These are phyloP conservation scores for Acmispon strigosus DNA, from an alignment of 306 rosid species.

Conservation along the genomic window DNA sequence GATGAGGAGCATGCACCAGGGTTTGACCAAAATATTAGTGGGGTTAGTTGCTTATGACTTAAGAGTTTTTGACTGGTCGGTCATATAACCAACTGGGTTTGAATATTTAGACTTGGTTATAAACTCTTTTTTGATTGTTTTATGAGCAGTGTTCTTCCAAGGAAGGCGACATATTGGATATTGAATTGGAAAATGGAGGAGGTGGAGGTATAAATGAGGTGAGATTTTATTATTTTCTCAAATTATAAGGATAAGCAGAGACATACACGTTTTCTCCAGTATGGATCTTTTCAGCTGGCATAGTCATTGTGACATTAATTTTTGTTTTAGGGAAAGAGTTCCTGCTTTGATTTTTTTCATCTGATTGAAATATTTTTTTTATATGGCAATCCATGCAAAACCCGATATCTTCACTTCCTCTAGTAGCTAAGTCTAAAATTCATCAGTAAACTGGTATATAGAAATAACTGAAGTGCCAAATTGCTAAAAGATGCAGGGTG, in stretches of 20 bases:
- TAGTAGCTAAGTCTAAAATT: background rate
- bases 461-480: background rate
- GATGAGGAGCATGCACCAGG: conserved; percentile 1
- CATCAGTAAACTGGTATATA: background rate
- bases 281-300: background rate
- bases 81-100: background rate
- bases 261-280: background rate
- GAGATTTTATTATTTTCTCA: background rate
- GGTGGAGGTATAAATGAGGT: background rate
- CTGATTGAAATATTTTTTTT: background rate
- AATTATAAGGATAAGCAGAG: background rate
- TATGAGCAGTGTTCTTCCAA: background rate
- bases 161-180: background rate
- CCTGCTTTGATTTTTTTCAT: background rate
- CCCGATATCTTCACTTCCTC: background rate
- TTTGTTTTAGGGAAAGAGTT: background rate
- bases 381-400: background rate
- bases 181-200: background rate
- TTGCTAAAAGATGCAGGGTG: conserved; percentile 14
- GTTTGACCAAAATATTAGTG: background rate
- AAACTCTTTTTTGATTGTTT: background rate
- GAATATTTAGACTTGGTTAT: background rate
- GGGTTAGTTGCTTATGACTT: background rate
- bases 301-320: background rate
- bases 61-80: too few relatives aligned